Conservation (phyloP, 2,329 filamentous ascomycete genomes). For the Cordyceps militaris region DNA sequence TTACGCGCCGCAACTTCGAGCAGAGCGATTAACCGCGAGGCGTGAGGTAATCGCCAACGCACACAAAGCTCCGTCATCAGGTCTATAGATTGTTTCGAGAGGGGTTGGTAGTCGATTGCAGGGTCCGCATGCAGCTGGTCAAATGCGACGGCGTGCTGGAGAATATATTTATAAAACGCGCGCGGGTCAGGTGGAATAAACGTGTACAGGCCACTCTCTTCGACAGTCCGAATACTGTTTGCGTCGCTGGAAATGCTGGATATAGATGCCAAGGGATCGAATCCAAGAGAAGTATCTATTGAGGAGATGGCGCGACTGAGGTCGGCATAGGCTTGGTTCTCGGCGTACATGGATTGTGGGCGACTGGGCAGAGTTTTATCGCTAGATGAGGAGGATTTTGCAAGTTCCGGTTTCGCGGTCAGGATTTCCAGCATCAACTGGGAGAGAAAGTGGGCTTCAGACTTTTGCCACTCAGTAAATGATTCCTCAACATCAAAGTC, state of each 20-base stretch:
- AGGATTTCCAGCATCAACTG: constrained; percentile 91
- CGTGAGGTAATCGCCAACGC: constrained; percentile 83
- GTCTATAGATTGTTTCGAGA: constrained; percentile 76
- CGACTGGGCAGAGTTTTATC: constrained; percentile 51
- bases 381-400: constrained; percentile 62
- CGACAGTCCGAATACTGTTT: constrained; percentile 41
- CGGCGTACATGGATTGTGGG: constrained; percentile 37
- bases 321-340: constrained; percentile 47
- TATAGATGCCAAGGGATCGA: constrained; percentile 64
- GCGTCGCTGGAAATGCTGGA: constrained; percentile 57
- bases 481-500: constrained; percentile 89
- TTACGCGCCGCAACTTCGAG: constrained; percentile 81
- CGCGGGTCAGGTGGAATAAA: constrained; percentile 85
- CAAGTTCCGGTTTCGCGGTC: constrained; percentile 75
- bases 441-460: constrained; percentile 79
- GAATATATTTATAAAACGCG: constrained; percentile 73
- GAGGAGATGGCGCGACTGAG: constrained; percentile 45
- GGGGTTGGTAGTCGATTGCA: constrained; percentile 40
- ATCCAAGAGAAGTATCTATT: constrained; percentile 34
- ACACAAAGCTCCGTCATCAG: constrained; percentile 77
- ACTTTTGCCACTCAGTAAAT: constrained; percentile 84
- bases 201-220: constrained; percentile 66
- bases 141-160: constrained; percentile 67
- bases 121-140: constrained; percentile 52
- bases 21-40: constrained; percentile 70